Evolutionary conservation across 495 filamentous ascomycete species (phyloP).

Genomic region (Lasiosphaeria miniovina): DNA sequence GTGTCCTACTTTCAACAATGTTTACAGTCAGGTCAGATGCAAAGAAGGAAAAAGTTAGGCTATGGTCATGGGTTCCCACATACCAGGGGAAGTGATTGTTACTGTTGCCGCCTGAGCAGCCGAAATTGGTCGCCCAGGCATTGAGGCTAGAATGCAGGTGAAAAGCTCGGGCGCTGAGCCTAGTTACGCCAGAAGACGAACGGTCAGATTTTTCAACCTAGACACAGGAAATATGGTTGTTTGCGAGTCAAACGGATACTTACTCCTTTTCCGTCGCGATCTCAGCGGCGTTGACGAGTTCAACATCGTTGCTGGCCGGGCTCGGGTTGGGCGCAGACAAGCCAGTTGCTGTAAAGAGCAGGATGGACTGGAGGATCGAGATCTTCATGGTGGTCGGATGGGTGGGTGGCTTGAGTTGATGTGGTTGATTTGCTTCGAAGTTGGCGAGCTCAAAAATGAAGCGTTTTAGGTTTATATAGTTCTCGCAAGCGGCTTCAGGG

Average conservation of each 20-base stretch:
- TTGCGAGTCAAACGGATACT: not conserved
- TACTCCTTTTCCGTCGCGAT: not conserved
- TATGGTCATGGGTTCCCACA: not conserved
- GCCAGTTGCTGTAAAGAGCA: not conserved
- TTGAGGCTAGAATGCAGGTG: not conserved
- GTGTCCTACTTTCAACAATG: not conserved
- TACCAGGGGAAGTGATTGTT: not conserved
- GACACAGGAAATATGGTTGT: not conserved
- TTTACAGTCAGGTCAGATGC: not conserved
- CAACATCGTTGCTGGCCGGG: not conserved
- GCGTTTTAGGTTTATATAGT: not conserved
- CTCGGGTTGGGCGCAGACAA: not conserved
- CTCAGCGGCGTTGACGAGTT: not conserved
- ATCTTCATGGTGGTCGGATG: not conserved
- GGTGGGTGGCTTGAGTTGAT: not conserved
- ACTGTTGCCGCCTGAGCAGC: not conserved
- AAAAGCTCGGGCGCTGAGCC: not conserved
- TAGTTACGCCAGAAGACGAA: not conserved
- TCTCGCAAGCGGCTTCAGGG: not conserved
- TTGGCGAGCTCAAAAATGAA: not conserved
- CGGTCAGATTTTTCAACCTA: not conserved
- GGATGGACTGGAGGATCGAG: not conserved
- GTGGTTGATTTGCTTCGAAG: not conserved
- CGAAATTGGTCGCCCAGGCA: not conserved
- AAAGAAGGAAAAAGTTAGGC: not conserved